Evolutionary conservation across 1,284 basidiomycete genomes (phyloP), one percentile per base, ranked within the genome.

Genomic region (Leccinum subrobustum): DNA sequence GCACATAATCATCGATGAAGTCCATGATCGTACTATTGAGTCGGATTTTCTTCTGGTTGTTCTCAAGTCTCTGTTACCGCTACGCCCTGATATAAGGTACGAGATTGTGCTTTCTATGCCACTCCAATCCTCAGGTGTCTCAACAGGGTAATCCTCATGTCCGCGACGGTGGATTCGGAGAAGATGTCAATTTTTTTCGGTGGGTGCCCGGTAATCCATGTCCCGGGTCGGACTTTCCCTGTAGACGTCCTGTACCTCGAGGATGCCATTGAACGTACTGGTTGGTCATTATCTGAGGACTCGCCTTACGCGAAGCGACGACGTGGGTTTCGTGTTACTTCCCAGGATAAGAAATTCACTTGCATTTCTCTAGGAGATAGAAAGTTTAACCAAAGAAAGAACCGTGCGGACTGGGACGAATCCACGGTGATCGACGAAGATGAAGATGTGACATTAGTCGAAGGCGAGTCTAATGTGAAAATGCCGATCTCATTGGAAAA

Each of bases 41-140:
- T 96, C 94, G 0, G 97, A 99, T 75, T 99, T 99, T 77, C 81
- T 99, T 27, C 81, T 99, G 23, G 95, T 99, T 69, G 94, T 98
- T 8, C 81, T 99, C 60, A 96, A 95, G 76, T 90, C 92, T n/a
- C 78, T 99, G 20, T 75, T 98, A 52, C 77, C 84, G 58, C 86
- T 91, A 64, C 84, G 94, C 23, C 85, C 88, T 52, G 89, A 96
- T 68, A 81, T 99, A 55, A 96, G 93, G 92, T 91, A 60, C 8
- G 65, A 65, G 67, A 27, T 53, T 35, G 33, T 48, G 6, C 9
- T 54, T 51, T 6, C 12, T 53, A 29, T 58, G 20, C 27, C 18
- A 16, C 27, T 16, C 12, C 39, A 20, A 48, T 20, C 44, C 50
- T 62, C 23, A 44, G 9, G 25, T 37, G 9, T 23, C 27, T 62